phyloP scores from a whole-genome alignment of 169 alveolate genomes.

The Fabrea salina region DNA sequence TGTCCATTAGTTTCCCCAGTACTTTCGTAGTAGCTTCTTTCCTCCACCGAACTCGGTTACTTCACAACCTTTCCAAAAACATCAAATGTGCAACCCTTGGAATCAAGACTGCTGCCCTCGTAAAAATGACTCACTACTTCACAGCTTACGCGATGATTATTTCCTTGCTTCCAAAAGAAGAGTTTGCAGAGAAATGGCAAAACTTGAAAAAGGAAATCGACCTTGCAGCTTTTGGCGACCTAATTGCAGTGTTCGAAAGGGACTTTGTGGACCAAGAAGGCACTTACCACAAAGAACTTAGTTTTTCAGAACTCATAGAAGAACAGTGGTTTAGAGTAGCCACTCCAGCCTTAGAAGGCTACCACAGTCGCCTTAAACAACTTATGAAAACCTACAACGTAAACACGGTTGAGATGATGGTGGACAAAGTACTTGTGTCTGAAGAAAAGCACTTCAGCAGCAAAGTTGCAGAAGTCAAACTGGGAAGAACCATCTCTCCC shows the following conservation, averaged over 20 bases:
- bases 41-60: not conserved
- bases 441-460: slow-evolving; percentile 31
- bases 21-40: not conserved
- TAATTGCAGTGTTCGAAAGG: not conserved
- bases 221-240: not conserved
- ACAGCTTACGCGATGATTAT: slow-evolving; percentile 9
- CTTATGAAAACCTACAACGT: slow-evolving; percentile 33
- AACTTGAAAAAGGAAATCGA: not conserved
- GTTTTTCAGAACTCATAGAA: not conserved
- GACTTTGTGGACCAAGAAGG: not conserved
- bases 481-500: not conserved
- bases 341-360: slow-evolving; percentile 36
- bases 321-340: slow-evolving; percentile 6
- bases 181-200: not conserved
- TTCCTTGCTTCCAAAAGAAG: not conserved
- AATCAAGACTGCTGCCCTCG: slow-evolving; percentile 13
- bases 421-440: slow-evolving; percentile 8
- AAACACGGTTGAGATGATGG: not conserved
- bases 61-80: not conserved
- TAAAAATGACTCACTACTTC: not conserved
- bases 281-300: not conserved
- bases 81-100: slow-evolving; percentile 23
- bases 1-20: slow-evolving; percentile 1
- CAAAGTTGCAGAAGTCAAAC: slow-evolving; percentile 27
- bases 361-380: slow-evolving; percentile 12